Base-by-base conservation (phyloP, 495 filamentous ascomycete genomes). In the Haplographium delicatum region DNA sequence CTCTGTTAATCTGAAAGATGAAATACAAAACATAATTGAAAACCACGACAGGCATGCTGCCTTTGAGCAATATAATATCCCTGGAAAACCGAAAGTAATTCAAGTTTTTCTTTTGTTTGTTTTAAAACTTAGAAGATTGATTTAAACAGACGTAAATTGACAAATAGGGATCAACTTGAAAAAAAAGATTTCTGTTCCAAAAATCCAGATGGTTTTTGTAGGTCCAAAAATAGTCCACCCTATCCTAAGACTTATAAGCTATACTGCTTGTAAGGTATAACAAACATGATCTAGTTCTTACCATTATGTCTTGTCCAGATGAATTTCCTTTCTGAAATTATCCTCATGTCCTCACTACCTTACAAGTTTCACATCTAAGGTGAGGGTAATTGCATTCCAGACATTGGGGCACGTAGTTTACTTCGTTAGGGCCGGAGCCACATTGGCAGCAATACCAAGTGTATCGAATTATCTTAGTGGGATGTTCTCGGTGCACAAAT, bases 381-480 rank as follows among this genome's bases (percentile, higher is more conserved):
- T 44, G 42, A 30, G 9, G 20, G n/a, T n/a, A n/a, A n/a, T n/a
- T n/a, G n/a, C 42, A 44, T 30, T 44, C 42, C 24, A n/a, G 11
- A 18, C 42, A 44, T 18, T 15, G 28, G 13, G 26, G 3, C 28
- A 30, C 25, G 11, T 30, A 30, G 4, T 30, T 18, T 10, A n/a
- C 24, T 9, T 26, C 9, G 42, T 26, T 28, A 13, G 42, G 42
- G 7, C 24, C 25, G 15, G 22, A 23, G 19, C 24, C 15, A 16
- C 42, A 44, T 28, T 44, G 42, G 16, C 42, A 44, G 26, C 42
- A 44, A 26, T 7, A 44, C 42, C 42, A 44, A 3, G n/a, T 30
- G 20, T 18, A 18, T 44, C 25, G 15, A 2, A 19, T 16, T 18
- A 18, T 44, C 42, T 30, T 44, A 10, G 22, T 13, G 7, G 42